Base-by-base conservation (phyloP, 2,329 filamentous ascomycete genomes). In the Phyllosticta citribraziliensis region DNA sequence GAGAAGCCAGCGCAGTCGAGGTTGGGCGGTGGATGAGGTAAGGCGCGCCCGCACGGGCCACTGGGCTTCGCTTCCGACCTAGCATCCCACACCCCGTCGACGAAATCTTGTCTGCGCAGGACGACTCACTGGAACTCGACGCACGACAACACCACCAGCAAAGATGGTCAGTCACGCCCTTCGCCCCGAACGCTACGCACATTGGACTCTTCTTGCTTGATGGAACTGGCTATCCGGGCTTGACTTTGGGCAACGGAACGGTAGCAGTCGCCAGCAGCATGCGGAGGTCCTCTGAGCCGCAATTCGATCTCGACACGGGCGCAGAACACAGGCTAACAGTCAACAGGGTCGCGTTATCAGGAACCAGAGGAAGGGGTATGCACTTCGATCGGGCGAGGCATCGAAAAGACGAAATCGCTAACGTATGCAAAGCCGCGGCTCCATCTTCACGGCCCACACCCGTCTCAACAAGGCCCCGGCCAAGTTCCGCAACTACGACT, bases 401-500 rank as follows among this genome's bases (percentile, higher is more conserved):
- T 27, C 33, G 50, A 54, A 56, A 20, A 14, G 22, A 54, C 17
- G 51, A 58, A 52, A 52, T 64, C 54, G 53, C 63, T 65, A 55
- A 66, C 57, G 56, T 50, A 20, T 70, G 67, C 86, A 87, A 80
- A 84, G 87, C 78, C 86, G 87, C 79, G 87, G 87, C 78, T 88
- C 84, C 70, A 88, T 89, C 80, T 89, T 89, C 82, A 88, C 83
- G 75, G 82, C 82, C 75, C 76, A 78, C 76, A 76, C 72, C 69
- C 73, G 70, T 80, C 86, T 97, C 76, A 93, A 94, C 84, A 97
- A 97, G 87, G 86, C 88, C 67, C 89, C 90, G 68, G 90, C 93
- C 76, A 89, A 96, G 82, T 97, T 99, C 88, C 85, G 94, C 80
- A 90, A 85, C 72, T 89, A 97, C 85, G 94, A 99, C 79, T 99